Evolutionary conservation across 768 basidiomycete species (phyloP), one percentile per base, ranked within the genome.

Genomic region (Tricholoma terreum): DNA sequence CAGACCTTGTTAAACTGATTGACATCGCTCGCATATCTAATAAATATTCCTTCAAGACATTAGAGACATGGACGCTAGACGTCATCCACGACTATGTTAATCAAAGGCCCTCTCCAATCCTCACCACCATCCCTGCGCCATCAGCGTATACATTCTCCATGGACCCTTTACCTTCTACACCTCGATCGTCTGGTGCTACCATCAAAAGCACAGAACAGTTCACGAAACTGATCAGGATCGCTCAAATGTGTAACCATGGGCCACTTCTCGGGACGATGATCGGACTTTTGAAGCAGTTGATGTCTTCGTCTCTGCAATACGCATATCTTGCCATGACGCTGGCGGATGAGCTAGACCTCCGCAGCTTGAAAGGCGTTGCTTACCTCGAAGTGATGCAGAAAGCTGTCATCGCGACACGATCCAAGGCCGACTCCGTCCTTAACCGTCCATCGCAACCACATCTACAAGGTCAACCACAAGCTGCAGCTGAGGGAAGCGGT

Each of bases 381-480:
- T 90, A 90, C 69, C 75, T 88, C 54, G 85, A 86, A 67, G 83
- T 89, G n/a, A 84, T 90, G 80, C 84, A 84, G 63, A 85, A 82
- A 61, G 80, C 79, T 1, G 69, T 73, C 14, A 71, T 80, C 33
- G 79, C 82, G 22, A 72, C 68, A 57, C 69, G 71, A 43, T 67
- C 73, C 6, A 63, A 63, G 36, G 66, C 73, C 19, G 73, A 77
- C 58, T 51, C 68, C 9, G 59, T 58, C 11, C 52, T 69, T 34
- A 61, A 63, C n/a, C 35, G 62, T 9, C 59, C 60, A 45, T 33
- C 58, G 58, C 57, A 62, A 40, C 42, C 58, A 59, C 57, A 64
- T 6, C 8, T 60, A 15, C 45, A 48, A n/a, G n/a, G n/a, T n/a
- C n/a, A n/a, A 22, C 46, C 51, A 14, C 58, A 55, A 11, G 54